Evolutionary conservation across 108 stramenopile genomes (phyloP).

Genomic region (Parmales sp.): DNA sequence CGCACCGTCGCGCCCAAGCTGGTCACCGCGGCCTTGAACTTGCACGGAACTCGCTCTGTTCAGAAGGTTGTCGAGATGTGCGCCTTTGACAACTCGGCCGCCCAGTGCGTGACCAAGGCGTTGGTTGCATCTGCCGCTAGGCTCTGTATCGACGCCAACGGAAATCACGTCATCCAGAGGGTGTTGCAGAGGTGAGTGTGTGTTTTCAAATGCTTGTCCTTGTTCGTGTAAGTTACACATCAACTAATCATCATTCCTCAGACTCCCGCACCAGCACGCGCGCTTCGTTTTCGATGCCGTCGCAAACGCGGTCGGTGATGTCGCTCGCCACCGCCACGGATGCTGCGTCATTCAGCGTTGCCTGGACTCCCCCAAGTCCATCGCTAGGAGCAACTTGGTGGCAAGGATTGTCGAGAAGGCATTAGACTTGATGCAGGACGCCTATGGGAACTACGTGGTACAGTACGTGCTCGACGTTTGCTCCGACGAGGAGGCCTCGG

Average conservation of each 20-base stretch:
- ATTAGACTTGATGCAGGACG: constrained; percentile 91
- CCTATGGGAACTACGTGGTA: constrained; percentile 88
- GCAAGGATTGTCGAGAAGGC: constrained; percentile 80
- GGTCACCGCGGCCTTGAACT: constrained; percentile 81
- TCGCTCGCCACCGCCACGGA: constrained; percentile 93
- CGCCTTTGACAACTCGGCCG: constrained; percentile 64
- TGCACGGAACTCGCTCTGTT: constrained; percentile 92
- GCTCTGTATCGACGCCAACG: constrained; percentile 92
- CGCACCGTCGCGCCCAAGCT: constrained; percentile 70
- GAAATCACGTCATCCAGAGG: constrained; percentile 93
- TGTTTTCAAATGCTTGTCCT: too few species aligned
- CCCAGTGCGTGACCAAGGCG: constrained; percentile 64
- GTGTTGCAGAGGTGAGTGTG: constrained; percentile 86
- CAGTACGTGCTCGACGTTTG: constrained; percentile 85
- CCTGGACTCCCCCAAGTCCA: constrained; percentile 75
- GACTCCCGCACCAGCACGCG: constrained; percentile 73
- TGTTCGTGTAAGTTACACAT: too few species aligned
- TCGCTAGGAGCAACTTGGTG: constrained; percentile 73
- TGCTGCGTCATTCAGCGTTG: constrained; percentile 96
- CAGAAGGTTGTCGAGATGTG: constrained; percentile 94
- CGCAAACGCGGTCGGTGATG: constrained; percentile 73
- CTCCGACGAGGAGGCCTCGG: constrained; percentile 64
- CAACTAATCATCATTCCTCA: too few species aligned
- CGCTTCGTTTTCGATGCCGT: constrained; percentile 89
- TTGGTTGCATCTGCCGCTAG: constrained; percentile 79